phyloP scores from a whole-genome alignment of 352 stramenopile species.

The Blastocystis sp. region DNA sequence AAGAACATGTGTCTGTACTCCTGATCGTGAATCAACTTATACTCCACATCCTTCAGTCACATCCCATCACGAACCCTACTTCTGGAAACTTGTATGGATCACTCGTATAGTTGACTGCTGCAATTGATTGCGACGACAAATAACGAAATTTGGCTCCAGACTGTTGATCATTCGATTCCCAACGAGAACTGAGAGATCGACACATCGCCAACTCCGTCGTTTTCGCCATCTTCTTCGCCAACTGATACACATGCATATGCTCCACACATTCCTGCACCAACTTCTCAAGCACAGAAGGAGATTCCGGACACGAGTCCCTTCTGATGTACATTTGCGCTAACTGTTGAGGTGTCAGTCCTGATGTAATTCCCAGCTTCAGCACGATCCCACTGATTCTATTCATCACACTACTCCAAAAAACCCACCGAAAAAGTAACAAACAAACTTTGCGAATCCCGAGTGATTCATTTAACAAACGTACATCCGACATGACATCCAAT shows the following conservation, averaged over 20 bases:
- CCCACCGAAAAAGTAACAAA: conserved; percentile 70
- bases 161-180: not conserved
- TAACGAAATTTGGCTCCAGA: not conserved
- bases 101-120: not conserved
- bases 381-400: not conserved
- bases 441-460: conserved; percentile 71
- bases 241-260: not conserved
- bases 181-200: not conserved
- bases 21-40: conserved; percentile 18
- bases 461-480: conserved; percentile 68
- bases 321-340: conserved; percentile 3
- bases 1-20: conserved; percentile 21
- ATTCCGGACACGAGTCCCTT: not conserved
- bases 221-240: not conserved
- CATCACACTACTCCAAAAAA: not conserved
- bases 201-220: not conserved
- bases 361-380: not conserved
- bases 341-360: not conserved
- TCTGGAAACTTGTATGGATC: conserved; percentile 22
- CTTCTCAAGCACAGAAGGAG: not conserved
- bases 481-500: conserved; percentile 72
- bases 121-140: not conserved
- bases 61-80: not conserved
- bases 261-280: conserved; percentile 41
- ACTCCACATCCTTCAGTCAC: conserved; percentile 1